phyloP scores from a whole-genome alignment of 495 filamentous ascomycete genomes.

The Aspergillus diversus region DNA sequence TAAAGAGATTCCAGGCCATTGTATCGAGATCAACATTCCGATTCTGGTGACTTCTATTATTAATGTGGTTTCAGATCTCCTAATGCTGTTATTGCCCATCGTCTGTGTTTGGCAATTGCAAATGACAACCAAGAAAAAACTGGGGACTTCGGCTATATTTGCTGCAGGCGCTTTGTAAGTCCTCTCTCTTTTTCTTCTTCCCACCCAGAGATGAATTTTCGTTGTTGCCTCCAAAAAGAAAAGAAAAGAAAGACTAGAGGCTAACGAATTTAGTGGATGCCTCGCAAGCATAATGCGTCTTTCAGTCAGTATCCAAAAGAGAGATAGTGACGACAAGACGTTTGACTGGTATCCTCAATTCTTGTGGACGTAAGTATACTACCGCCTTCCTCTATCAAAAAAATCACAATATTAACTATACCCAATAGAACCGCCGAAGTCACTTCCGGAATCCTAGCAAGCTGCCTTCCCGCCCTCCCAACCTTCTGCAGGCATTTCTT shows the following conservation, averaged over 20 bases:
- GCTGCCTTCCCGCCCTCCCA: constrained; percentile 28
- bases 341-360: constrained; percentile 29
- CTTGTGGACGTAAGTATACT: constrained; percentile 29
- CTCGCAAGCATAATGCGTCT: constrained; percentile 29
- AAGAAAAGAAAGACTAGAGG: neutral
- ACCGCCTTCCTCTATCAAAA: neutral
- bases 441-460: constrained; percentile 29
- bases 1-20: constrained; percentile 29
- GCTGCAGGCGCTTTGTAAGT: constrained; percentile 41
- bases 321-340: constrained; percentile 19
- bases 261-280: constrained; percentile 19
- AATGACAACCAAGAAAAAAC: constrained; percentile 29
- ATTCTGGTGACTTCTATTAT: constrained; percentile 39
- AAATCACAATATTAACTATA: neutral
- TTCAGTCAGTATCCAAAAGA: constrained; percentile 20
- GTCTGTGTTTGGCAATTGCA: constrained; percentile 39
- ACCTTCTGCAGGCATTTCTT: constrained; percentile 24
- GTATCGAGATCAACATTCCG: constrained; percentile 33
- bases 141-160: constrained; percentile 37
- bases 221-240: neutral
- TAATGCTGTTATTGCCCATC: constrained; percentile 42
- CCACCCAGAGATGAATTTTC: neutral
- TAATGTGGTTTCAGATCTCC: constrained; percentile 41
- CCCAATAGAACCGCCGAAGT: constrained; percentile 29
- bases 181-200: neutral